Base-by-base conservation (phyloP, 306 rosid genomes). In the Acacia confusa region DNA sequence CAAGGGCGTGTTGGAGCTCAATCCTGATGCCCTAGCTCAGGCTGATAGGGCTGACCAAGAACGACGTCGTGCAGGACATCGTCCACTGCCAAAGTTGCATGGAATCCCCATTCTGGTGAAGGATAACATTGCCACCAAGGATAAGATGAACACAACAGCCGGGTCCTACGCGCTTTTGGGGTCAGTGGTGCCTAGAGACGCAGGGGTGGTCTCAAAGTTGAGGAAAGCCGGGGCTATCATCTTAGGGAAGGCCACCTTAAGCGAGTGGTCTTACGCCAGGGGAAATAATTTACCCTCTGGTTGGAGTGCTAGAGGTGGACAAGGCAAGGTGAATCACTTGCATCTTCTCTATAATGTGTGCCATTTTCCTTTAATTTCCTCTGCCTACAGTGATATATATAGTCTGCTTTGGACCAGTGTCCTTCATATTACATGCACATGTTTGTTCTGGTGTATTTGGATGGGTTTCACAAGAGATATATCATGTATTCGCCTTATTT, bases 201-300 rank as follows among this genome's bases (percentile, higher is more conserved):
- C 95, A 6, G 92, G 90, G 4, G 95, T 91, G 0, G 91, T 88
- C 55, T 12, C 77, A 3, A 89, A 57, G 89, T 69, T 92, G 77
- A 92, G 95, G 78, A 73, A 79, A 75, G 88, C 88, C 32, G 97
- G 97, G 7, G 97, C 97, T 13, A 71, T 92, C 76, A 88, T 92
- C 3, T 61, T 92, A 27, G 97, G 97, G 27, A 92, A 88, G 76
- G 91, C 94, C 15, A 91, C 69, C 16, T 41, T 92, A 52, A 84
- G 87, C 17, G 92, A 92, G 84, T 91, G 97, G 97, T 53, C 91
- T n/a, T 0, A 82, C 67, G 36, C 7, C 14, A 84, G 92, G 72
- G 68, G 88, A 0, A 1, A 0, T 38, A 9, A 0, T 0, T 78
- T 78, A 15, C 90, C 90, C 0, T 34, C 20, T 76, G 95, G 94